Evolutionary conservation across 305 asterid genomes (phyloP).

Genomic region (Nicotiana rustica): DNA sequence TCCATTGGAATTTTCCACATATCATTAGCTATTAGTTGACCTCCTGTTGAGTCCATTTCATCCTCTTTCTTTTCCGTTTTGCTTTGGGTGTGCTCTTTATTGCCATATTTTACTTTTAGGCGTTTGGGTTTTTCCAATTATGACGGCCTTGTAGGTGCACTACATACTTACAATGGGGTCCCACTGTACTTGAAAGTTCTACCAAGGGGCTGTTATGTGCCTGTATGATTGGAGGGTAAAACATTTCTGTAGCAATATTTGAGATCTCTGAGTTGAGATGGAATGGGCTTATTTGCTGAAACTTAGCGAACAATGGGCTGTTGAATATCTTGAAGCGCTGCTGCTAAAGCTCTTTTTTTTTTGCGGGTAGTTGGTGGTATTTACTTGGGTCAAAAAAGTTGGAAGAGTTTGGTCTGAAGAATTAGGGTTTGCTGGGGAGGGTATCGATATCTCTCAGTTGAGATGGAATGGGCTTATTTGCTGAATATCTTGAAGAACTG

Average conservation of each 20-base stretch:
- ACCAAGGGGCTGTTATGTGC: neutral
- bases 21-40: neutral
- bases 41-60: constrained; percentile 27
- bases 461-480: neutral
- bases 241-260: neutral
- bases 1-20: neutral
- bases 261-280: neutral
- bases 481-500: constrained; percentile 1
- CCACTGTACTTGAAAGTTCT: neutral
- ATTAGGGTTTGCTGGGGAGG: neutral
- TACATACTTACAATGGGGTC: neutral
- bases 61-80: constrained; percentile 4
- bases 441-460: neutral
- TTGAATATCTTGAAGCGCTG: neutral
- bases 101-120: constrained; percentile 14
- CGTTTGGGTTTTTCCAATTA: neutral
- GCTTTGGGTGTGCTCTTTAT: constrained; percentile 18
- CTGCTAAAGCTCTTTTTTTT: neutral
- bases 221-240: constrained; percentile 3
- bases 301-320: neutral
- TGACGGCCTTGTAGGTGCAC: neutral
- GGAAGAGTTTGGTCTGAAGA: neutral
- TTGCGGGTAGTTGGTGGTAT: constrained; percentile 13
- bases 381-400: neutral
- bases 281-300: constrained; percentile 6